Evolutionary conservation across 2,329 filamentous ascomycete species (phyloP).

Genomic region (Tolypocladium ophioglossoides): DNA sequence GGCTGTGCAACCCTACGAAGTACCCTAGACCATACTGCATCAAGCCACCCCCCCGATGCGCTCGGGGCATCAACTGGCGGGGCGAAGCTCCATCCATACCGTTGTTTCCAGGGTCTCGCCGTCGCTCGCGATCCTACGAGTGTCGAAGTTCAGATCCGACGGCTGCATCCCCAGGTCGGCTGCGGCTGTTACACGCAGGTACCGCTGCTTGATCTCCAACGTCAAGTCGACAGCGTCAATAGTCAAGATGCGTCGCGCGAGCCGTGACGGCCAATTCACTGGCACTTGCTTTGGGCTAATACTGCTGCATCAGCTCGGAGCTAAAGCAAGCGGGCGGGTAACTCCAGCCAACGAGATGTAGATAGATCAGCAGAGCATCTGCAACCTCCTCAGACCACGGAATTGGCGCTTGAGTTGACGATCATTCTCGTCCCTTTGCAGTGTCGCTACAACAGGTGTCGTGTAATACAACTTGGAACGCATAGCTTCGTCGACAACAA

Average conservation of each 20-base stretch:
- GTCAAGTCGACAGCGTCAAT: neutral
- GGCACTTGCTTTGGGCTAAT: neutral
- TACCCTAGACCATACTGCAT: too few species aligned
- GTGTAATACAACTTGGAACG: neutral
- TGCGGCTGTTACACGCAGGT: neutral
- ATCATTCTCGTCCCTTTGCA: neutral
- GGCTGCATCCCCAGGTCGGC: neutral
- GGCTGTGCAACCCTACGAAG: too few species aligned
- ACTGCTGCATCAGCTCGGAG: neutral
- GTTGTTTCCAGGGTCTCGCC: neutral
- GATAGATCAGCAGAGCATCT: neutral
- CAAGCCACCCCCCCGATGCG: too few species aligned
- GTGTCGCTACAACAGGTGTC: neutral
- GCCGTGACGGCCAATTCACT: neutral
- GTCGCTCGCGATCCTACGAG: neutral
- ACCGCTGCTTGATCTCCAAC: neutral
- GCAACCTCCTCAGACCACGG: neutral
- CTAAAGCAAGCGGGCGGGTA: neutral
- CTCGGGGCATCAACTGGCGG: neutral
- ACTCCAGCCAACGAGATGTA: too few species aligned
- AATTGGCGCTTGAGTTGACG: neutral
- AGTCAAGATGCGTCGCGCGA: neutral
- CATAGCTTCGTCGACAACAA: neutral
- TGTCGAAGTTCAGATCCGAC: neutral
- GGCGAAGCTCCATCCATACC: neutral